A percentile compares a stretch with the other conserved stretches of the same genome.
Evolutionary conservation across 139 green algal genomes (phyloP).

Genomic region (Medakamo hakoo): DNA sequence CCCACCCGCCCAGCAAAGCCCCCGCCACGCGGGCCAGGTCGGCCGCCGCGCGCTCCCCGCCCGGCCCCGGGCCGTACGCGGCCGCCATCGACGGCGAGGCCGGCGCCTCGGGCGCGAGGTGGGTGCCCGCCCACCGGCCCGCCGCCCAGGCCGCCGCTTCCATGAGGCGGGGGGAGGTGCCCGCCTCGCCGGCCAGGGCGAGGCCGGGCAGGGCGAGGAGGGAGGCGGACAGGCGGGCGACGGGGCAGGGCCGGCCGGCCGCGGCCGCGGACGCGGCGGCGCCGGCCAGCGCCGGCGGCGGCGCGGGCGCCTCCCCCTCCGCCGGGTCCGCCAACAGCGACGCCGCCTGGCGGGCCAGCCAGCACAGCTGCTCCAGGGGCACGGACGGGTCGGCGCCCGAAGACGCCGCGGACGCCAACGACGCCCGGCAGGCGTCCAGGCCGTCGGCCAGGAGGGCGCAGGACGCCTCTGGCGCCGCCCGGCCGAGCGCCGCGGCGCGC

Average conservation of each 20-base stretch:
- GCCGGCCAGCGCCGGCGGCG: constrained; percentile 27
- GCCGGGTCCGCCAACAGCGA: constrained; percentile 56
- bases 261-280: constrained; percentile 2
- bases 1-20: background rate
- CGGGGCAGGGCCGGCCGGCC: constrained; percentile 3
- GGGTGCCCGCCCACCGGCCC: constrained; percentile 55
- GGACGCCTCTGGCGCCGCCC: constrained; percentile 14
- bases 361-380: constrained; percentile 50
- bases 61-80: constrained; percentile 1
- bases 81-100: constrained; percentile 9
- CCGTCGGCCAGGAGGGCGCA: constrained; percentile 21
- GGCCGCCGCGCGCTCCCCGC: background rate
- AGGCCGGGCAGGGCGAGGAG: constrained; percentile 22
- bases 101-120: constrained; percentile 46
- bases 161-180: constrained; percentile 22
- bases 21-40: background rate
- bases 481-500: constrained; percentile 28
- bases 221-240: constrained; percentile 13
- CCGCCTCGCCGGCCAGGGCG: background rate
- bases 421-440: constrained; percentile 5
- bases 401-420: background rate
- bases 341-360: constrained; percentile 33
- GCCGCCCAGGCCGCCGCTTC: constrained; percentile 35
- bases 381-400: constrained; percentile 12
- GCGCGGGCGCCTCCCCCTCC: constrained; percentile 51